Percentiles rank a stretch among this genome's conserved stretches.
Evolutionary conservation across 1,284 basidiomycete genomes (phyloP).

Genomic region (Trichosporon asahii): DNA sequence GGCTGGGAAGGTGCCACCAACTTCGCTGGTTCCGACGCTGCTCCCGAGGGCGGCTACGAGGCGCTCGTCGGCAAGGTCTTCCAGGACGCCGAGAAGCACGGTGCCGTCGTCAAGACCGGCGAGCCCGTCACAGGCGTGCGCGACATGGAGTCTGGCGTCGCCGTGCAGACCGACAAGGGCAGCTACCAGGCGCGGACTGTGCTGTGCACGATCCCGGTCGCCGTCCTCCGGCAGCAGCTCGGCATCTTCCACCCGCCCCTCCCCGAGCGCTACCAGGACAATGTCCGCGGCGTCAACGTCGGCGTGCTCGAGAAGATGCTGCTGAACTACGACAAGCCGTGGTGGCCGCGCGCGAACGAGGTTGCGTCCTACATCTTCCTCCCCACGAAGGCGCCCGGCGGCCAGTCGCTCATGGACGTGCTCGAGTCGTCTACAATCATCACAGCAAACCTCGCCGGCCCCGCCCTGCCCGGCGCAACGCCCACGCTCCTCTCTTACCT

Average conservation of each 20-base stretch:
- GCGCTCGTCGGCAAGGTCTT: conserved; percentile 50
- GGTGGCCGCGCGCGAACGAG: conserved; percentile 52
- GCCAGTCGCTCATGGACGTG: conserved; percentile 31
- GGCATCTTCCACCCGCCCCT: conserved; percentile 47
- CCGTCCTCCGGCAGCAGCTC: conserved; percentile 46
- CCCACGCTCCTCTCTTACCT: conserved; percentile 54
- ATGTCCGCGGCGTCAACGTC: conserved; percentile 48
- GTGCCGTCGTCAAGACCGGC: conserved; percentile 46
- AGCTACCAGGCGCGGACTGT: conserved; percentile 44
- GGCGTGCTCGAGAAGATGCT: conserved; percentile 56
- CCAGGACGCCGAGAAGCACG: conserved; percentile 41
- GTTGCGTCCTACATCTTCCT: conserved; percentile 52
- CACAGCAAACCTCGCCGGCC: conserved; percentile 45
- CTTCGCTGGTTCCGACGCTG: conserved; percentile 55
- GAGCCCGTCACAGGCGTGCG: conserved; percentile 32
- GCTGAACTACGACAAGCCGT: conserved; percentile 51
- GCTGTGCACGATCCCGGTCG: conserved; percentile 53
- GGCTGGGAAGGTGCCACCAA: conserved; percentile 51
- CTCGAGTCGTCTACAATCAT: conserved; percentile 48
- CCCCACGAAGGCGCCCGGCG: conserved; percentile 29
- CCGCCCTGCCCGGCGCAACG: conserved; percentile 36
- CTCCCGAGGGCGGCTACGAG: conserved; percentile 56
- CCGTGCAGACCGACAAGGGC: conserved; percentile 37
- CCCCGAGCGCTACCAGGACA: conserved; percentile 32
- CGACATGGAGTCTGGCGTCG: conserved; percentile 24